A percentile compares a stretch with the other conserved stretches of the same genome.
Evolutionary conservation across 2,329 filamentous ascomycete species (phyloP).

Genomic region (Colletotrichum sp.): DNA sequence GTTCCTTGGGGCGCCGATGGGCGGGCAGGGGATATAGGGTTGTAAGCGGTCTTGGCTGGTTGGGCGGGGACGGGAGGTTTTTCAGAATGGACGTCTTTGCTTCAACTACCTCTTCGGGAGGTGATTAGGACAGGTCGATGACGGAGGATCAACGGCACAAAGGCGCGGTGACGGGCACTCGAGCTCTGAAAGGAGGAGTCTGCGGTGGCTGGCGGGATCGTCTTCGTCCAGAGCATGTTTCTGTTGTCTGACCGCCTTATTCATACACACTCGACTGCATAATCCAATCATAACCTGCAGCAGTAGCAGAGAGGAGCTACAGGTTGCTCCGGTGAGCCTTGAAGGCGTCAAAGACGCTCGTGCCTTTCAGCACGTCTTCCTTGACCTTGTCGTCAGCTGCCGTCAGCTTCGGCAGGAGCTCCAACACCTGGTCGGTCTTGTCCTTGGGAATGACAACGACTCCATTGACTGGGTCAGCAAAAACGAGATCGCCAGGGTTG

Average conservation of each 20-base stretch:
- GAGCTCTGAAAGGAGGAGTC: background rate
- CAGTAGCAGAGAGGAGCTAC: conserved; percentile 9
- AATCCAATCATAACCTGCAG: background rate
- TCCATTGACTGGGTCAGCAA: conserved; percentile 73
- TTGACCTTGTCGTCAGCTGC: conserved; percentile 66
- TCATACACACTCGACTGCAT: background rate
- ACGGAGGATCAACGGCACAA: background rate
- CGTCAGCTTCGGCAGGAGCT: conserved; percentile 58
- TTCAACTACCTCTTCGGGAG: background rate
- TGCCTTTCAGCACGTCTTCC: conserved; percentile 66
- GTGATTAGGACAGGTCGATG: background rate
- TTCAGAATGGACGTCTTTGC: background rate
- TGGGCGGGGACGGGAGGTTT: background rate
- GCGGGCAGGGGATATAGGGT: background rate
- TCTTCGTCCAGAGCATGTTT: conserved; percentile 23
- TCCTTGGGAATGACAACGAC: conserved; percentile 70
- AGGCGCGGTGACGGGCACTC: background rate
- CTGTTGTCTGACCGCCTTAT: conserved; percentile 20
- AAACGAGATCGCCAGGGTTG: conserved; percentile 68
- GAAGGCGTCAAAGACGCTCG: conserved; percentile 71
- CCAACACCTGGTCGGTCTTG: conserved; percentile 64
- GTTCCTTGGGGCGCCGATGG: background rate
- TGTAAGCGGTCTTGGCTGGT: background rate
- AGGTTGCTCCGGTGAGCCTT: conserved; percentile 54
- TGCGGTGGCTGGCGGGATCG: background rate